Evolutionary conservation across 345 rosid species (phyloP).

Genomic region (Citrus sinensis): DVS_A1.0 CM039168.1:28971001-28971500

Average conservation of each 20-base stretch:
- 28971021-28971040: not conserved
- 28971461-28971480: not conserved
- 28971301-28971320: not conserved
- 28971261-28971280: conserved; percentile 2
- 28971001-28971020: not conserved
- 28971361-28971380: not conserved
- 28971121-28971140: conserved; percentile 1
- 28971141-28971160: conserved; percentile 56
- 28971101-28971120: not conserved
- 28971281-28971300: conserved; percentile 17
- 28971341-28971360: conserved; percentile 15
- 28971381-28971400: conserved; percentile 24
- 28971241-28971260: conserved; percentile 24
- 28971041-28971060: not conserved
- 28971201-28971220: conserved; percentile 79
- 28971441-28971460: conserved; percentile 15
- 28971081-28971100: not conserved
- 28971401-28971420: conserved; percentile 42
- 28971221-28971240: conserved; percentile 19
- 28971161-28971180: conserved; percentile 79
- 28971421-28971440: conserved; percentile 34
- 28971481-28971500: not conserved
- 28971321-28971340: conserved; percentile 2
- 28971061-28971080: not conserved
- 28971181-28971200: conserved; percentile 67